Base-by-base conservation (phyloP, 768 basidiomycete species). In the Pseudohyphozyma bogoriensis region DNA sequence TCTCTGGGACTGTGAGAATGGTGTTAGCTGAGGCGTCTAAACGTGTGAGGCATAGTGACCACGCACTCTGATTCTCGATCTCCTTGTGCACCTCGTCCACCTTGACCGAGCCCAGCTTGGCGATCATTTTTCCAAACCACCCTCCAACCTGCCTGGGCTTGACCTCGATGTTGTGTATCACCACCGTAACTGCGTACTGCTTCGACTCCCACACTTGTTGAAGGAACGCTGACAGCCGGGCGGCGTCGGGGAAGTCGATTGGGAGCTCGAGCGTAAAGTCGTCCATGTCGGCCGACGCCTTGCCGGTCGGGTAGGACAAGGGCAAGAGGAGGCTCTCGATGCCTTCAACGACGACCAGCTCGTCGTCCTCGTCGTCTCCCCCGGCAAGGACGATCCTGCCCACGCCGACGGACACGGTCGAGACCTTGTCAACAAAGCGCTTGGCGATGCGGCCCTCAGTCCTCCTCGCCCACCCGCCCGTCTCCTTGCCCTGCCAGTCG, bases 401-500 rank as follows among this genome's bases (percentile, higher is more conserved):
- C 0, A 65, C 51, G 31, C 55, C 31, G 36, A 64, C 63, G 31
- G 33, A 35, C 45, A 58, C 60, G 22, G 33, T 28, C 11, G 37
- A 24, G 2, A 58, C 55, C 26, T 56, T 56, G 33, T 36, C n/a
- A 22, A 62, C 55, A 32, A 46, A 58, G 58, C 65, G 60, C 11
- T 45, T 35, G 12, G 60, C 60, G 26, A 66, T 12, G 40, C 31
- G 40, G 16, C 42, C 55, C 42, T 66, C 65, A 8, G 24, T 18
- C 13, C 58, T 32, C 15, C 57, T 28, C 4, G 52, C 3, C 64
- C 60, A 65, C 9, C 50, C 39, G n/a, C 45, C 33, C 29, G 45
- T 50, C 33, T 62, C 61, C 36, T 60, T 58, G 42, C 4, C 18
- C 42, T 62, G 60, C 65, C 65, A 66, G 6, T 42, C 65, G 20